Evolutionary conservation across 2,329 filamentous ascomycete species (phyloP).

Genomic region (Cladophialophora exuberans): DNA sequence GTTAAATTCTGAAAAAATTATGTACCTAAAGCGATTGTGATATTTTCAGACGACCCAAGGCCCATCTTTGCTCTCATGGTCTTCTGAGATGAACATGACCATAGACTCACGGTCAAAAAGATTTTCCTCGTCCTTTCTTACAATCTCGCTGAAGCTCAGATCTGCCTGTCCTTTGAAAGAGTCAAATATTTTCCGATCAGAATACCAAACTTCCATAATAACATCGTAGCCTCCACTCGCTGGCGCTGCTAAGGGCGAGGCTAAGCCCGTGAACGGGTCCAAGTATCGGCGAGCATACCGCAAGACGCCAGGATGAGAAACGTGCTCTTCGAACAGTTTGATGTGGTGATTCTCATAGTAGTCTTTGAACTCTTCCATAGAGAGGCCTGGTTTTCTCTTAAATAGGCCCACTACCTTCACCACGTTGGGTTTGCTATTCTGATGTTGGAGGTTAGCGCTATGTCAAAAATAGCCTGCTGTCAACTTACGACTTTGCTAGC

Average conservation of each 20-base stretch:
- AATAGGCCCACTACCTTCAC: conserved; percentile 16
- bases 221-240: too few relatives aligned
- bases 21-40: too few relatives aligned
- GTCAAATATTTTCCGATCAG: conserved; percentile 15
- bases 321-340: conserved; percentile 28
- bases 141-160: conserved; percentile 6
- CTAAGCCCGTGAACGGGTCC: conserved; percentile 7
- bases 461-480: neutral
- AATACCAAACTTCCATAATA: conserved; percentile 20
- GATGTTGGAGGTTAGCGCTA: neutral
- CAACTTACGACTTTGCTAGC: too few relatives aligned
- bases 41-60: too few relatives aligned
- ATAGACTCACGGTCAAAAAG: conserved; percentile 9
- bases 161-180: conserved; percentile 12
- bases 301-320: conserved; percentile 25
- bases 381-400: conserved; percentile 31
- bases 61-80: conserved; percentile 17
- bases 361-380: conserved; percentile 31
- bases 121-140: conserved; percentile 14
- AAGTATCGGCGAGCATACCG: conserved; percentile 13
- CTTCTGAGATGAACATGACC: conserved; percentile 11
- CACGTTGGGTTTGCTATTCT: neutral
- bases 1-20: too few relatives aligned
- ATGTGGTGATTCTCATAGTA: conserved; percentile 34
- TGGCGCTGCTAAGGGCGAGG: conserved; percentile 4